Evolutionary conservation across 345 rosid genomes (phyloP).

Genomic region (Salix suchowensis): DNA sequence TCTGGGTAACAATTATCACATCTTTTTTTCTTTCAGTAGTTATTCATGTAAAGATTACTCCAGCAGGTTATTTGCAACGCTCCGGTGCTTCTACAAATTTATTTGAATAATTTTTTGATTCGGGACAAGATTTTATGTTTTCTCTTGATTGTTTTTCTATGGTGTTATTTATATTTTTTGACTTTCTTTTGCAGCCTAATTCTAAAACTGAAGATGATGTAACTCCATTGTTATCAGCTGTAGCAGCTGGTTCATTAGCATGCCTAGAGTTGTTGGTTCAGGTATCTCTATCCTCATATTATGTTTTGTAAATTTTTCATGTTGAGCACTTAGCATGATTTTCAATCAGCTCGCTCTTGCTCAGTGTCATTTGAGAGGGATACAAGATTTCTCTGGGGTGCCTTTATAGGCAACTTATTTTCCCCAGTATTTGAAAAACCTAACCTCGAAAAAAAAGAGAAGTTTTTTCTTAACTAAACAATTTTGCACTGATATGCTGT

Average conservation of each 20-base stretch:
- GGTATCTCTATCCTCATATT: constrained; percentile 30
- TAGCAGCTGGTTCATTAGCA: constrained; percentile 80
- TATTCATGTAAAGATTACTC: background rate
- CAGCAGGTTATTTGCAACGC: background rate
- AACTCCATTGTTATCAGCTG: constrained; percentile 82
- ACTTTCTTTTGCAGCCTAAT: constrained; percentile 63
- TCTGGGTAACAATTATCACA: background rate
- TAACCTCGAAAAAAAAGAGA: too few species aligned
- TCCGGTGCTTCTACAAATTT: background rate
- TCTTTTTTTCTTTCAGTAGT: too few species aligned
- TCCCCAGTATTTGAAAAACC: too few species aligned
- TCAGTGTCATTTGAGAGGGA: too few species aligned
- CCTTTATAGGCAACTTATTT: too few species aligned
- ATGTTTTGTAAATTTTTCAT: too few species aligned
- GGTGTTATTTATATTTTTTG: background rate
- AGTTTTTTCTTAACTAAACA: too few species aligned
- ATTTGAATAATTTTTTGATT: too few species aligned
- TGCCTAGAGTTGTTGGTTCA: constrained; percentile 70
- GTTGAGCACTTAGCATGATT: too few species aligned
- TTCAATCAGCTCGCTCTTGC: too few species aligned
- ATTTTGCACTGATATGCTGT: too few species aligned
- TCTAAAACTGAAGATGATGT: constrained; percentile 77
- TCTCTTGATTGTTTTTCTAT: background rate
- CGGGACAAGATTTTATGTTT: background rate
- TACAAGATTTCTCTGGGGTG: too few species aligned